phyloP scores from a whole-genome alignment of 495 filamentous ascomycete species.

The Mytilinidion resinicola region DNA sequence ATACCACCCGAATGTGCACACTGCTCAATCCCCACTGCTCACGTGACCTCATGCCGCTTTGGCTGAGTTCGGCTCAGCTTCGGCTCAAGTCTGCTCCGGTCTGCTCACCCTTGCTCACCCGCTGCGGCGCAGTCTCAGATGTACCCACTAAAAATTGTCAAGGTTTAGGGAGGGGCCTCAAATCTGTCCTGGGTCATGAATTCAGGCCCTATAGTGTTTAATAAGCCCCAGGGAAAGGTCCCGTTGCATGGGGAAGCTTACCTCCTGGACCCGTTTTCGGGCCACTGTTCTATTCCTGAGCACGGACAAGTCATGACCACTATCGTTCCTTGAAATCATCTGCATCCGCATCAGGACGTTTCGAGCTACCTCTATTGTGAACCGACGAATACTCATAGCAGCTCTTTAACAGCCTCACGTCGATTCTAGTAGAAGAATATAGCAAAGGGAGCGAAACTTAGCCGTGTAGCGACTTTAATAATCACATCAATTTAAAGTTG shows the following conservation, averaged over 20 bases:
- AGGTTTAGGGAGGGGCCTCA: background rate
- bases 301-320: background rate
- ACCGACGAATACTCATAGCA: slow-evolving; percentile 1
- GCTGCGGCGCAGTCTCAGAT: too few relatives aligned
- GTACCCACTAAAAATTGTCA: too few relatives aligned
- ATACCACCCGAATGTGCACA: background rate
- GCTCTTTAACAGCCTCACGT: background rate
- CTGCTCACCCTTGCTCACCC: too few relatives aligned
- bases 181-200: background rate
- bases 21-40: background rate
- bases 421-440: background rate
- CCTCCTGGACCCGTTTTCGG: background rate
- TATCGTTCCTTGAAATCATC: background rate
- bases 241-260: background rate
- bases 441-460: background rate
- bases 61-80: background rate
- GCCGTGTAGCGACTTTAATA: background rate
- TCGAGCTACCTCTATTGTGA: background rate
- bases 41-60: background rate
- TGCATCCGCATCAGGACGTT: background rate
- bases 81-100: background rate
- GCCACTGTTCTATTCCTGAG: background rate
- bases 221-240: background rate
- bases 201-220: background rate
- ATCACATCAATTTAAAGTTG: slow-evolving; percentile 1